Percentiles rank a stretch among this genome's conserved stretches.
Evolutionary conservation across 441 rosid species (phyloP).

Genomic region (Sinapis alba): DNA sequence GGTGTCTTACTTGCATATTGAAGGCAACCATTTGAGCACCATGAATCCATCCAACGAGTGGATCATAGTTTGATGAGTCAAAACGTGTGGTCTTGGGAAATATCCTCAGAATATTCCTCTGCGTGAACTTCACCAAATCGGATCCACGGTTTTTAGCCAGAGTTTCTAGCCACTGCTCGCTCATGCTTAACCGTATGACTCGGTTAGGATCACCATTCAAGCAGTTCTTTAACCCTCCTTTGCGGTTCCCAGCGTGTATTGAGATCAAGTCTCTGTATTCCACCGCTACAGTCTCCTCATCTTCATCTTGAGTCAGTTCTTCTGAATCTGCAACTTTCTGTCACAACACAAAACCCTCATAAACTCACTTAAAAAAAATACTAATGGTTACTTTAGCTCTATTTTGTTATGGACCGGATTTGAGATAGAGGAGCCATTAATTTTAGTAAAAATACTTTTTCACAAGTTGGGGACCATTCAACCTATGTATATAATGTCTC

Average conservation of each 20-base stretch:
- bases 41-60: constrained; percentile 71
- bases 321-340: constrained; percentile 43
- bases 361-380: not conserved
- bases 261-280: constrained; percentile 69
- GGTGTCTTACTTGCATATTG: constrained; percentile 68
- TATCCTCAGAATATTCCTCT: constrained; percentile 60
- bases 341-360: constrained; percentile 19
- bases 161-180: constrained; percentile 78
- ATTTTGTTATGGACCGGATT: not conserved
- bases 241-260: constrained; percentile 77
- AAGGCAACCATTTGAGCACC: constrained; percentile 95
- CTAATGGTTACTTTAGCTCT: not conserved
- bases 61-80: constrained; percentile 70
- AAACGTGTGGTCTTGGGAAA: constrained; percentile 69
- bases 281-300: constrained; percentile 49
- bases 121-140: constrained; percentile 65
- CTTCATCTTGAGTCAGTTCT: constrained; percentile 54
- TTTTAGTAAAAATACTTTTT: not conserved
- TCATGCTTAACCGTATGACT: constrained; percentile 76
- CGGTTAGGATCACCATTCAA: constrained; percentile 43
- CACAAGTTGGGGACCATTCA: not conserved
- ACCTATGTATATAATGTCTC: not conserved
- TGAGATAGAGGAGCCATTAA: not conserved
- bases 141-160: constrained; percentile 50
- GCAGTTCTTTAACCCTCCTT: constrained; percentile 53